These are phyloP conservation scores for Didymella lethalis DNA, from an alignment of 2,329 filamentous ascomycete genomes.

Conservation along the genomic window DNA sequence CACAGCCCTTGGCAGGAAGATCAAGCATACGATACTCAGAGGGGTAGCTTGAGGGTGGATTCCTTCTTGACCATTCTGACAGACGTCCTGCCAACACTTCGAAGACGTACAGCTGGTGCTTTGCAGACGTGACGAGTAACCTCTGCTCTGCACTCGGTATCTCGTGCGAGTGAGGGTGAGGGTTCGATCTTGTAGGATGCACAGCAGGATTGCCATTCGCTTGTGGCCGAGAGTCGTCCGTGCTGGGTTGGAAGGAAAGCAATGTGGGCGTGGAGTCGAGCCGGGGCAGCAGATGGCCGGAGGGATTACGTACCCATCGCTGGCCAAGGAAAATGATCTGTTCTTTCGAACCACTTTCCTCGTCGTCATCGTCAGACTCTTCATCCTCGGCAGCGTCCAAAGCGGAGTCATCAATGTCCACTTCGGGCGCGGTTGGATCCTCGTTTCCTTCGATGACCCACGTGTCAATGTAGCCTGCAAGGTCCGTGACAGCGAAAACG, in stretches of 20 bases:
- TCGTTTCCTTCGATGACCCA: constrained; percentile 75
- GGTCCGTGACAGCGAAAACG: constrained; percentile 79
- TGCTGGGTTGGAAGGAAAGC: constrained; percentile 57
- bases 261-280: constrained; percentile 56
- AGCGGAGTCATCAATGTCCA: constrained; percentile 48
- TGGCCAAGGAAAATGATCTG: constrained; percentile 64
- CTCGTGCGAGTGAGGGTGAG: constrained; percentile 64
- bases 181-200: constrained; percentile 60
- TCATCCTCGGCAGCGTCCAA: constrained; percentile 39
- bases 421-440: constrained; percentile 55
- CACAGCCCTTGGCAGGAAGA: constrained; percentile 80
- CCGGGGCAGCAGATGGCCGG: constrained; percentile 60
- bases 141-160: constrained; percentile 62
- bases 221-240: constrained; percentile 27
- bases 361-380: constrained; percentile 57
- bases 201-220: constrained; percentile 58
- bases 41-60: constrained; percentile 78
- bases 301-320: constrained; percentile 78
- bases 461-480: constrained; percentile 85
- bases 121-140: constrained; percentile 68
- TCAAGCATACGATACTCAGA: constrained; percentile 75
- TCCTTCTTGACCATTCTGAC: constrained; percentile 85
- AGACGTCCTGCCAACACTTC: constrained; percentile 78
- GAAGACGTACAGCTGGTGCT: constrained; percentile 77
- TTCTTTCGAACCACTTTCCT: constrained; percentile 51